Conservation (phyloP, 257 asterid genomes). For the Plantago ovata region DNA sequence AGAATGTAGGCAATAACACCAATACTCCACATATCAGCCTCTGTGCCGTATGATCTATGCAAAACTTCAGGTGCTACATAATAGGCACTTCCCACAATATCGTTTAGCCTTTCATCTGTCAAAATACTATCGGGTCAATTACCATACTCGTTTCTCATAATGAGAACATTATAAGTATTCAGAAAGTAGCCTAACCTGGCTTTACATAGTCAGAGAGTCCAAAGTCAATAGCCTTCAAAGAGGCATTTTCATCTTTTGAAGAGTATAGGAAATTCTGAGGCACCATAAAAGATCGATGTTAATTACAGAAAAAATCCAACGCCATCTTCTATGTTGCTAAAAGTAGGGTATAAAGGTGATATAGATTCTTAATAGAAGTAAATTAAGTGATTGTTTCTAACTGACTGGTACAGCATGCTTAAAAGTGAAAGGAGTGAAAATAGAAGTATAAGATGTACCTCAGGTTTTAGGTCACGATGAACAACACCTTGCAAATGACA, state of each 20-base stretch:
- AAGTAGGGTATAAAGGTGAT: background rate
- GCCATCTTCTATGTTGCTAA: background rate
- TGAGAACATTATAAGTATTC: background rate
- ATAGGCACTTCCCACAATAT: slow-evolving; percentile 92
- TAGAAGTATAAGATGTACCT: slow-evolving; percentile 4
- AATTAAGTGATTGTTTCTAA: too few species aligned
- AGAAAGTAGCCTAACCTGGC: slow-evolving; percentile 55
- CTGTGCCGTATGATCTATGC: slow-evolving; percentile 89
- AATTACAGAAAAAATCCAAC: background rate
- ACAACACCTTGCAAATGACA: slow-evolving; percentile 92
- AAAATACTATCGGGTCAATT: slow-evolving; percentile 15
- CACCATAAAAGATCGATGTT: slow-evolving; percentile 17
- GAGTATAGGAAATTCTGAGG: slow-evolving; percentile 77
- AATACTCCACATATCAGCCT: slow-evolving; percentile 96
- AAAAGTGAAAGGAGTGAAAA: background rate
- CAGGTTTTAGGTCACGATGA: slow-evolving; percentile 78
- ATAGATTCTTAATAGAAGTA: background rate
- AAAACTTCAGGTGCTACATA: slow-evolving; percentile 79
- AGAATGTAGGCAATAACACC: slow-evolving; percentile 91
- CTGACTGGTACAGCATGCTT: too few species aligned
- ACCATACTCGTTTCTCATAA: slow-evolving; percentile 9
- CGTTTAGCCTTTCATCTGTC: slow-evolving; percentile 79
- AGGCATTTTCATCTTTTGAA: slow-evolving; percentile 69
- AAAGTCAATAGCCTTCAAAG: slow-evolving; percentile 84
- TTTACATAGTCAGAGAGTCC: slow-evolving; percentile 92